Base-by-base conservation (phyloP, 768 basidiomycete genomes). In the Crassisporium funariophilum region DNA sequence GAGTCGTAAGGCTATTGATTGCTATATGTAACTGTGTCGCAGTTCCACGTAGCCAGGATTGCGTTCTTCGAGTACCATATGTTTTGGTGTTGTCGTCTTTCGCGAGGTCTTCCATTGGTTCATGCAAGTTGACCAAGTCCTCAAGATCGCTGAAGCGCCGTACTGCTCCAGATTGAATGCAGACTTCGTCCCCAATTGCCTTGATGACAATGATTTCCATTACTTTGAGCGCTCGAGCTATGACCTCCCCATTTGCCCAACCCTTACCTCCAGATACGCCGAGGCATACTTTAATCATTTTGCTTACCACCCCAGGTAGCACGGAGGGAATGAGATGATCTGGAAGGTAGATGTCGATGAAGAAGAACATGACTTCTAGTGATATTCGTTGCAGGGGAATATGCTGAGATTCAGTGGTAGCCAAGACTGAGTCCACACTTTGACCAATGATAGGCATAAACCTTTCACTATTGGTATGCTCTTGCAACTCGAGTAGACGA, bases 11-110 rank as follows among this genome's bases (percentile, higher is more conserved):
- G 0, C 85, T 72, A 54, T 91, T 88, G 41, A 98, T 62, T 6
- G 93, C 91, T 17, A 91, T 85, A 36, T 88, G 81, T 9, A 98
- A 69, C 58, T 97, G 93, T 4, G 90, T 78, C 2, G 88, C 74
- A 1, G 91, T 93, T 25, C 81, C 92, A 16, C 76, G 77, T 35
- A 97, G 75, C 90, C 95, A 98, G 0, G 84, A 73, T 10, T 80
- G 61, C 0, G 88, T 86, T 4, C 92, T 79, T 3, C 65, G 55
- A n/a, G 82, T 81, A 15, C 72, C 58, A 55, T 56, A 62, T 23
- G 69, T 50, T n/a, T n/a, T n/a, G n/a, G 57, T 47, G 39, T 49
- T 35, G 4, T 55, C 53, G 9, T 41, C 46, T 9, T 50, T 37
- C 35, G 57, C 27, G 16, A 40, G 25, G 21, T 15, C 53, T 50